A percentile compares a stretch with the other conserved stretches of the same genome.
Conservation (phyloP, 176 grass and related monocot genomes). For the Oryza nivara region DNA sequence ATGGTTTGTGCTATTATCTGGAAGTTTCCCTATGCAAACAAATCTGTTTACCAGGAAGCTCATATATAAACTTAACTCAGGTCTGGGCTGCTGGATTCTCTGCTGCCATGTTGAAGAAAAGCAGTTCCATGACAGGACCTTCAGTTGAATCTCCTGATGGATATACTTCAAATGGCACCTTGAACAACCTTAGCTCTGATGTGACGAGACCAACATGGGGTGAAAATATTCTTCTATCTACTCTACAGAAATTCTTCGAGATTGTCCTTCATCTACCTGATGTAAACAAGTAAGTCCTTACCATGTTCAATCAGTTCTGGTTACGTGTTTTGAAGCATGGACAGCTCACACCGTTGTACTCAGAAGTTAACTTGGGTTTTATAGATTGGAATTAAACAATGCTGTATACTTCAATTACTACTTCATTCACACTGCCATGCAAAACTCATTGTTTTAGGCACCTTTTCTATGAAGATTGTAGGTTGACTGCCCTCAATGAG, state of each 20-base stretch:
- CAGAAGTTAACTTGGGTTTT: neutral
- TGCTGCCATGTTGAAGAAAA: constrained; percentile 85
- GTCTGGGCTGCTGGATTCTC: constrained; percentile 98
- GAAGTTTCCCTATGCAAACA: constrained; percentile 12
- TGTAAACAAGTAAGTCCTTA: constrained; percentile 73
- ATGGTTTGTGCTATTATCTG: neutral
- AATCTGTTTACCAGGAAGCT: constrained; percentile 29
- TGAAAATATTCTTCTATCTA: constrained; percentile 75
- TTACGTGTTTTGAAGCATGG: constrained; percentile 17
- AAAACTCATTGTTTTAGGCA: neutral
- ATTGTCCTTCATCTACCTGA: constrained; percentile 67
- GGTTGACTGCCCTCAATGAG: neutral
- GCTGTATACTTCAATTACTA: neutral
- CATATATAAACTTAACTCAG: constrained; percentile 52
- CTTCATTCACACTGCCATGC: neutral
- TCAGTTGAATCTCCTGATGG: constrained; percentile 48
- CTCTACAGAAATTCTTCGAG: constrained; percentile 73
- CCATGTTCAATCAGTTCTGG: neutral
- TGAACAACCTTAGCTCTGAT: constrained; percentile 49
- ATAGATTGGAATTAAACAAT: neutral
- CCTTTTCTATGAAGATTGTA: neutral
- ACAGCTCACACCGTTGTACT: constrained; percentile 8
- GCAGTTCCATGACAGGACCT: constrained; percentile 51
- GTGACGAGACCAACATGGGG: constrained; percentile 45
- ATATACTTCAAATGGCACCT: constrained; percentile 45